These are phyloP conservation scores for Irpex sp. DNA, from an alignment of 1,284 basidiomycete genomes.

Conservation along the genomic window DNA sequence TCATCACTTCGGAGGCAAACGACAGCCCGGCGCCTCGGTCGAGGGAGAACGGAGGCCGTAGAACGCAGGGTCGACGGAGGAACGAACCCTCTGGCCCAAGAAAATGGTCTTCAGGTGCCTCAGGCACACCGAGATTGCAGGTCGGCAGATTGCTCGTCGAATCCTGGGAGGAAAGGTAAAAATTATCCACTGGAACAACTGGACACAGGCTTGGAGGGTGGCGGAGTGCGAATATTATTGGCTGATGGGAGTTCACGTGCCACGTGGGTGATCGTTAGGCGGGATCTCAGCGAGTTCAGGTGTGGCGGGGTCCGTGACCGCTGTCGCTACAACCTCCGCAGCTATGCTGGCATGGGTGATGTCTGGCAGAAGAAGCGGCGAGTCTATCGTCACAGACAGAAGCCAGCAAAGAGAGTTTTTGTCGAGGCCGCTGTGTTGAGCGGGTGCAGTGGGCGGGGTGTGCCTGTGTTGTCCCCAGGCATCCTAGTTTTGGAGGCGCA, in stretches of 20 bases:
- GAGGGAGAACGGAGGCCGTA: no score
- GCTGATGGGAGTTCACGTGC: neutral
- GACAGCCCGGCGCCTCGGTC: no score
- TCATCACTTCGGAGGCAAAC: no score
- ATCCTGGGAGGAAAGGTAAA: neutral
- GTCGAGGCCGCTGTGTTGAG: neutral
- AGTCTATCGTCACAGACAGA: neutral
- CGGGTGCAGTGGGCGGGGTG: neutral
- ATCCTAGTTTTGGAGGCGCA: neutral
- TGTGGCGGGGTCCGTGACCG: no score
- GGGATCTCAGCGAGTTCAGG: neutral
- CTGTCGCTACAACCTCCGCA: no score
- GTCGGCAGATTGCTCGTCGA: neutral
- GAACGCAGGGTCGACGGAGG: no score
- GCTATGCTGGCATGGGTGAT: no score
- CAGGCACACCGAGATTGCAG: neutral
- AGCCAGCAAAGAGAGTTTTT: neutral
- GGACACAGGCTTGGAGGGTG: neutral
- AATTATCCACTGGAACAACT: neutral
- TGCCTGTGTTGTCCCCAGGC: slow-evolving; percentile 14
- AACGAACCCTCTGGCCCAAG: no score
- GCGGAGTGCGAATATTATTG: neutral
- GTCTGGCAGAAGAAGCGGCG: neutral
- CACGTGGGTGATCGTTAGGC: neutral
- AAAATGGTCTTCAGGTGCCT: neutral